A percentile compares a stretch with the other conserved stretches of the same genome.
These are phyloP conservation scores for Gaeumannomyces tritici DNA, from an alignment of 2,329 filamentous ascomycete species.

Conservation along the genomic window DNA sequence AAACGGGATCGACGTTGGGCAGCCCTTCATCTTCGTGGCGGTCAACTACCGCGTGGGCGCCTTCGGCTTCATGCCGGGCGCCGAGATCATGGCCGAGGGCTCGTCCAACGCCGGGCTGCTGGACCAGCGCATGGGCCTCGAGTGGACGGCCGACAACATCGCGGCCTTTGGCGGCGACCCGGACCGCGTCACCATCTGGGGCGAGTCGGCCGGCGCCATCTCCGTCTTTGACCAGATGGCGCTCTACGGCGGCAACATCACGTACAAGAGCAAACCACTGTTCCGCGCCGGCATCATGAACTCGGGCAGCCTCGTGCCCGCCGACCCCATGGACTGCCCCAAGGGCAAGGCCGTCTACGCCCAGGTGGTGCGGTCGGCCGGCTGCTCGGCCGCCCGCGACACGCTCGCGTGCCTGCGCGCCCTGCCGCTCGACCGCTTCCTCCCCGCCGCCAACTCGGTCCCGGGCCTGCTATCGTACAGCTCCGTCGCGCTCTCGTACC, in stretches of 20 bases:
- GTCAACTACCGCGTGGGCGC: constrained; percentile 71
- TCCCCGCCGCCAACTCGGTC: constrained; percentile 60
- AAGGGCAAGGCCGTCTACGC: constrained; percentile 61
- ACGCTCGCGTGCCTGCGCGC: constrained; percentile 57
- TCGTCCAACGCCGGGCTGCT: constrained; percentile 61
- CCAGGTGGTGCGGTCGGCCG: constrained; percentile 45
- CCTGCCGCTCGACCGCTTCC: constrained; percentile 47
- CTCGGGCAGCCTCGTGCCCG: constrained; percentile 54
- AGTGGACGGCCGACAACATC: constrained; percentile 75
- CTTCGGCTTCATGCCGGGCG: constrained; percentile 65
- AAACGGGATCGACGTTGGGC: constrained; percentile 34
- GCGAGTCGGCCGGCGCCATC: constrained; percentile 62
- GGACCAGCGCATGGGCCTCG: constrained; percentile 61
- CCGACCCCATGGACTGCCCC: constrained; percentile 52
- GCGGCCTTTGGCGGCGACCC: constrained; percentile 70
- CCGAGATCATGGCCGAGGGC: constrained; percentile 57
- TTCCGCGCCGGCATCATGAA: constrained; percentile 76
- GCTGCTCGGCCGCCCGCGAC: constrained; percentile 48
- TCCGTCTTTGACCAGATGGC: constrained; percentile 70
- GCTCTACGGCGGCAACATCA: constrained; percentile 62
- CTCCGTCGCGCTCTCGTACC: constrained; percentile 61
- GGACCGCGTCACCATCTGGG: constrained; percentile 71
- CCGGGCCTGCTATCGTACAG: constrained; percentile 58
- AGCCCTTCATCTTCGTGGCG: constrained; percentile 65
- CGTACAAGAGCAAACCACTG: constrained; percentile 63